phyloP scores from a whole-genome alignment of 2,329 filamentous ascomycete species.

The Endothia cerciana region DNA sequence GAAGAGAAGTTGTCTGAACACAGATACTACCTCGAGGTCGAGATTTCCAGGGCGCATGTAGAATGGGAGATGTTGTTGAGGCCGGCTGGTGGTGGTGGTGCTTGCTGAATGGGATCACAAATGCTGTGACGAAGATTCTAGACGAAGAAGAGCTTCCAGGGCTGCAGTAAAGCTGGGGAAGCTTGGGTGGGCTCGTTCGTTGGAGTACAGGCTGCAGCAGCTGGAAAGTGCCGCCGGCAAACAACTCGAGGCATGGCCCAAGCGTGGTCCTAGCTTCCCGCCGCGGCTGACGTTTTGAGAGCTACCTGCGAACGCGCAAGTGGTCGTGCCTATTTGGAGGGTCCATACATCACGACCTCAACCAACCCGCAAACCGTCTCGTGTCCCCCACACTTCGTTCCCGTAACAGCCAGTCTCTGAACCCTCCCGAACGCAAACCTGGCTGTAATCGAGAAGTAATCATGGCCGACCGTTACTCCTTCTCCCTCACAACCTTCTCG shows the following conservation, averaged over 20 bases:
- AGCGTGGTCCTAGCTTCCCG: background rate
- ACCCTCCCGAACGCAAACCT: background rate
- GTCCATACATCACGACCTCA: constrained; percentile 14
- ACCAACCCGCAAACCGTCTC: constrained; percentile 4
- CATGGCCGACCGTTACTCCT: constrained; percentile 99
- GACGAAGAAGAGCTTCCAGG: background rate
- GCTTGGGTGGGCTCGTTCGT: constrained; percentile 6
- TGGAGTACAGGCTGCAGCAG: no score
- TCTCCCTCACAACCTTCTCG: constrained; percentile 99
- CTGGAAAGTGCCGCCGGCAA: constrained; percentile 13
- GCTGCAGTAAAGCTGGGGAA: background rate
- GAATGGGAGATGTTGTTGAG: background rate
- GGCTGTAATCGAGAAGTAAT: constrained; percentile 31
- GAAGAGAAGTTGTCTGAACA: background rate
- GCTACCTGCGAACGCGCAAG: constrained; percentile 17
- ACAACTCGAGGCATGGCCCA: background rate
- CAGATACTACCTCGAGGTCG: background rate
- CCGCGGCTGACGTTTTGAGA: constrained; percentile 12
- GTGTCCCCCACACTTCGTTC: background rate
- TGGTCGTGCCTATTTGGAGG: constrained; percentile 13
- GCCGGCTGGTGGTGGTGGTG: no score
- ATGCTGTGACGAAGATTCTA: background rate
- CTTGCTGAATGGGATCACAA: no score
- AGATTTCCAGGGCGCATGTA: background rate
- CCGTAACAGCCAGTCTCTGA: background rate